Conservation (phyloP, 2,329 filamentous ascomycete species). For the Daldinia sp. region DNA sequence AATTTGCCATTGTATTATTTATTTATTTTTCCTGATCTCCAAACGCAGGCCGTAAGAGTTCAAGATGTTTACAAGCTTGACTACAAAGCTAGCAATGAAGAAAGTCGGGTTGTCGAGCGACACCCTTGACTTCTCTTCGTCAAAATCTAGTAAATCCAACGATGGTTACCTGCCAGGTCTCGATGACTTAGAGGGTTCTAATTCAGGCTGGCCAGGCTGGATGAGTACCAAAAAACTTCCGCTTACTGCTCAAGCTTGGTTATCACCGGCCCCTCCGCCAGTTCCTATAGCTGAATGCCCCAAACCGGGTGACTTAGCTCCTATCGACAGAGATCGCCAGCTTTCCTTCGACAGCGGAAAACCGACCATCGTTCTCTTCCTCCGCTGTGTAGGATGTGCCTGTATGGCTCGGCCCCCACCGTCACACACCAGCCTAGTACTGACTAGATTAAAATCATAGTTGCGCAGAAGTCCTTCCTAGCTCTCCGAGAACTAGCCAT, state of each 20-base stretch:
- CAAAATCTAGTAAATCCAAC: conserved; percentile 49
- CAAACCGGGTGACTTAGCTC: conserved; percentile 61
- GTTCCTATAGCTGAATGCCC: conserved; percentile 61
- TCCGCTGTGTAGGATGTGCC: conserved; percentile 68
- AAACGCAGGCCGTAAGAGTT: conserved; percentile 11
- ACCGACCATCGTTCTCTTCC: conserved; percentile 63
- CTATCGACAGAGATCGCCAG: conserved; percentile 60
- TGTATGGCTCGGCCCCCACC: conserved; percentile 56
- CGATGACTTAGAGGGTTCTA: conserved; percentile 48
- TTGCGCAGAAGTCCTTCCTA: conserved; percentile 69
- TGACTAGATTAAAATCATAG: conserved; percentile 49
- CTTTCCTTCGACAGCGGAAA: conserved; percentile 59
- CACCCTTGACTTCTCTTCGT: conserved; percentile 59
- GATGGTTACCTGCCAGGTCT: conserved; percentile 47
- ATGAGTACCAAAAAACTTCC: conserved; percentile 64
- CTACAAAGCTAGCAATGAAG: conserved; percentile 69
- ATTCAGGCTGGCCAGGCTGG: conserved; percentile 57
- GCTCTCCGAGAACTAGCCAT: conserved; percentile 66
- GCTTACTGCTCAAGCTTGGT: conserved; percentile 66
- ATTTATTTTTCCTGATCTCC: conserved; percentile 3
- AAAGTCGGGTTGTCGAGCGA: conserved; percentile 67
- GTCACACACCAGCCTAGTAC: conserved; percentile 13
- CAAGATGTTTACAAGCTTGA: conserved; percentile 67
- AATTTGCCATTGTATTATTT: conserved; percentile 14
- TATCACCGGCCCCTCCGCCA: conserved; percentile 64